These are phyloP conservation scores for Flaveria trinervia DNA, from an alignment of 129 eudicot species.

Conservation along the genomic window DNA sequence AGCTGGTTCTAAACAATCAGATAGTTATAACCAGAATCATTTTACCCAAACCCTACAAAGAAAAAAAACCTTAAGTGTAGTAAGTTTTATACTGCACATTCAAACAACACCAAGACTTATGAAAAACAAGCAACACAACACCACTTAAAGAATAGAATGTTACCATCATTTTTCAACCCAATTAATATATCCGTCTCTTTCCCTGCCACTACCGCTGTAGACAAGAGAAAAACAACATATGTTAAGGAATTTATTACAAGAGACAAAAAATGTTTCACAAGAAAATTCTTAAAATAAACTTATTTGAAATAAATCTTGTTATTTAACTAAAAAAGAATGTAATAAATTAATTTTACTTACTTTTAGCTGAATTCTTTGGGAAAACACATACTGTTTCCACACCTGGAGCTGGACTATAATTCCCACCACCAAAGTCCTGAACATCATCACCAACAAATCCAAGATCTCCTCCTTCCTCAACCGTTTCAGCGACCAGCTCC, in stretches of 20 bases:
- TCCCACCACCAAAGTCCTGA: slow-evolving; percentile 67
- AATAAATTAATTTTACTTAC: slow-evolving; percentile 25
- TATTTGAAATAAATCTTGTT: not conserved
- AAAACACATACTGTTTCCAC: slow-evolving; percentile 87
- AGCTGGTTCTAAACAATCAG: too few species aligned
- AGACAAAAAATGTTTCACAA: not conserved
- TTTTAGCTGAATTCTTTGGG: slow-evolving; percentile 74
- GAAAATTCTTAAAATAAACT: not conserved
- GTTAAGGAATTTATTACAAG: not conserved
- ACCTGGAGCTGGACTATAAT: slow-evolving; percentile 75
- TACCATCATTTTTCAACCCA: slow-evolving; percentile 94
- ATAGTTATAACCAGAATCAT: not conserved
- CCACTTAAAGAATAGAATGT: slow-evolving; percentile 9
- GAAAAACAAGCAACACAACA: not conserved
- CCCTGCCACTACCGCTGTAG: slow-evolving; percentile 80
- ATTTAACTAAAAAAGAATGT: not conserved
- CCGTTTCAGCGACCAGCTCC: slow-evolving; percentile 50
- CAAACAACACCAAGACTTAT: not conserved
- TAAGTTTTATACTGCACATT: not conserved
- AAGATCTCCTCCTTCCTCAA: slow-evolving; percentile 70
- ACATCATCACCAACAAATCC: slow-evolving; percentile 83
- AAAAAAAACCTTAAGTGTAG: not conserved
- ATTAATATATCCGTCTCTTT: slow-evolving; percentile 75
- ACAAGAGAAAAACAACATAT: not conserved
- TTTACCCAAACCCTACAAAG: not conserved